A percentile compares a stretch with the other conserved stretches of the same genome.
Evolutionary conservation across 495 filamentous ascomycete genomes (phyloP).

Genomic region (Niebla homalea): DNA sequence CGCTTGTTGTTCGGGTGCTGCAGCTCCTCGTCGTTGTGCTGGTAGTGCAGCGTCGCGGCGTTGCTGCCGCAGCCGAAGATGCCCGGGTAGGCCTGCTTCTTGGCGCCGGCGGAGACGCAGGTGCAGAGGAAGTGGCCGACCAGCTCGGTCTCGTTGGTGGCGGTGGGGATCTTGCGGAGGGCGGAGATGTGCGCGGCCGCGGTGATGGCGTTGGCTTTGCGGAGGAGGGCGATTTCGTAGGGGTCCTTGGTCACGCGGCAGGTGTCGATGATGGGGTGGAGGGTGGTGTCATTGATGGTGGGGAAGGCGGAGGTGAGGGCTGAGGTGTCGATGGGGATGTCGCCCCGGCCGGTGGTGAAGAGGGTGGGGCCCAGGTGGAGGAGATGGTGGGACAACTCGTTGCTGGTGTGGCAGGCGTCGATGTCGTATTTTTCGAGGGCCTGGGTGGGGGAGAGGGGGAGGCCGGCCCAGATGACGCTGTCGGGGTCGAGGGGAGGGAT

Average conservation of each 20-base stretch:
- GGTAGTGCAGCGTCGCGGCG: conserved; percentile 76
- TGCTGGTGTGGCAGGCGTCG: conserved; percentile 57
- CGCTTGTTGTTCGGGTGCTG: conserved; percentile 40
- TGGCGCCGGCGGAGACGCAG: conserved; percentile 58
- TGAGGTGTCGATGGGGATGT: background rate
- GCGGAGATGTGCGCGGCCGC: conserved; percentile 59
- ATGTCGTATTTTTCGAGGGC: conserved; percentile 69
- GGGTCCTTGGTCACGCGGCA: conserved; percentile 58
- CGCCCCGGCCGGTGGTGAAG: conserved; percentile 15
- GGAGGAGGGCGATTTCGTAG: conserved; percentile 68
- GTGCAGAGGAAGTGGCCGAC: conserved; percentile 60
- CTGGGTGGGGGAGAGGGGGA: conserved; percentile 65
- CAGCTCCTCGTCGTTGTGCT: conserved; percentile 59
- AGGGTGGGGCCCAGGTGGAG: conserved; percentile 25
- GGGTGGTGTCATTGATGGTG: conserved; percentile 23
- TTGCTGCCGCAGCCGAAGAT: conserved; percentile 73
- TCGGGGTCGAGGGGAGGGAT: conserved; percentile 83
- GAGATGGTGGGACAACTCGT: conserved; percentile 55
- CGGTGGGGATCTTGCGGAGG: conserved; percentile 41
- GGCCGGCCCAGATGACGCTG: conserved; percentile 88
- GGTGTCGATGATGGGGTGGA: conserved; percentile 48
- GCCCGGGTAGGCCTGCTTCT: conserved; percentile 69
- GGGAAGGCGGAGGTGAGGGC: conserved; percentile 2
- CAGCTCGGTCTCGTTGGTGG: conserved; percentile 69
- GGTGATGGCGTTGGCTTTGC: conserved; percentile 64